A percentile compares a stretch with the other conserved stretches of the same genome.
phyloP scores from a whole-genome alignment of 805 yeast genomes.

The Teunomyces tritomae region DNA sequence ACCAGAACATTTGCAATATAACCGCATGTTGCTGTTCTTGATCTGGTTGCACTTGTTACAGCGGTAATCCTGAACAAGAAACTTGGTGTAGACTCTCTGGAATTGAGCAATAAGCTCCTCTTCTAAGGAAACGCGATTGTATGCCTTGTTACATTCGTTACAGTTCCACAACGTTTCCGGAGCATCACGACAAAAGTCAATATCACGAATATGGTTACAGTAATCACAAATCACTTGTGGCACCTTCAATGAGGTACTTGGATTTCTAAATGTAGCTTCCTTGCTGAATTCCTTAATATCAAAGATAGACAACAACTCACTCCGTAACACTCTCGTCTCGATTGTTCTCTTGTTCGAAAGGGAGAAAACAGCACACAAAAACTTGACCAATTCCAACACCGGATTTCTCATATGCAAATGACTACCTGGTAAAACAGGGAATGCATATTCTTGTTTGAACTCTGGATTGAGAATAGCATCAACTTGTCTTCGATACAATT shows the following conservation, averaged over 20 bases:
- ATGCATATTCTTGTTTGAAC: constrained; percentile 60
- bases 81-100: constrained; percentile 53
- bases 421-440: constrained; percentile 79
- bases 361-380: constrained; percentile 66
- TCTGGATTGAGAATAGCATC: constrained; percentile 70
- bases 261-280: constrained; percentile 70
- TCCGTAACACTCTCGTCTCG: constrained; percentile 73
- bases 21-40: constrained; percentile 65
- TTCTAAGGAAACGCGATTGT: constrained; percentile 70
- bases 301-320: constrained; percentile 67
- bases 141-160: constrained; percentile 59
- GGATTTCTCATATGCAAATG: constrained; percentile 62
- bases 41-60: constrained; percentile 75
- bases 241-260: constrained; percentile 65
- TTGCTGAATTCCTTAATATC: constrained; percentile 83
- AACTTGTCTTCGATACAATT: constrained; percentile 64
- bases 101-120: constrained; percentile 72
- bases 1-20: constrained; percentile 87
- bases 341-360: constrained; percentile 62
- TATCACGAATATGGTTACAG: constrained; percentile 70
- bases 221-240: constrained; percentile 73
- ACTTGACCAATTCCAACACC: constrained; percentile 74
- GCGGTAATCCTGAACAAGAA: constrained; percentile 73
- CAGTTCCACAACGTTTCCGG: constrained; percentile 58
- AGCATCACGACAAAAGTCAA: constrained; percentile 79